A percentile compares a stretch with the other conserved stretches of the same genome.
Conservation (phyloP, 305 asterid species). For the Fraxinus dipetala region DNA sequence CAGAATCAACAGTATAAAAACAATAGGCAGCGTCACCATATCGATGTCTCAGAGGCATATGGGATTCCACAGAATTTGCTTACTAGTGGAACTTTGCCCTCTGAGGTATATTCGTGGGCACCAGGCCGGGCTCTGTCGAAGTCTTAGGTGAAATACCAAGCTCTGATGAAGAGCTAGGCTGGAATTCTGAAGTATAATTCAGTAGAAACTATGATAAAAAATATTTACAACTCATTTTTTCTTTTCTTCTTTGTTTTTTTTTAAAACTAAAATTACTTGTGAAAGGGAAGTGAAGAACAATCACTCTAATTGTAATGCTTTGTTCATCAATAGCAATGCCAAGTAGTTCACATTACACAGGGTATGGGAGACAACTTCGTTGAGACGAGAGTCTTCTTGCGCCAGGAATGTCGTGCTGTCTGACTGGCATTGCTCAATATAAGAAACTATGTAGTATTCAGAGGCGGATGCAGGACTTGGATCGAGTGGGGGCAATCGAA, state of each 20-base stretch:
- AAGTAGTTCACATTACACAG: not conserved
- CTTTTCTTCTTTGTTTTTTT: not conserved
- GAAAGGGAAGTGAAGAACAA: not conserved
- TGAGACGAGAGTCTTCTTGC: not conserved
- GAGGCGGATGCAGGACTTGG: not conserved
- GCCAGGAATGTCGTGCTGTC: not conserved
- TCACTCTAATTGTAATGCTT: not conserved
- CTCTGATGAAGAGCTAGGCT: not conserved
- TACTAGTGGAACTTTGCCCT: conserved; percentile 40
- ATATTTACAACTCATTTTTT: not conserved
- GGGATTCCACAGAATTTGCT: conserved; percentile 60
- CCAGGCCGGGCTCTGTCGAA: conserved; percentile 42
- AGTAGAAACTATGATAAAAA: not conserved
- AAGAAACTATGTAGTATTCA: not conserved
- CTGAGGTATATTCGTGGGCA: conserved; percentile 56
- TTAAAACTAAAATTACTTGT: not conserved
- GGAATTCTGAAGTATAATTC: not conserved
- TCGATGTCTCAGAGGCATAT: conserved; percentile 40
- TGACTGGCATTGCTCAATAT: not conserved
- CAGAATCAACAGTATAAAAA: conserved; percentile 42
- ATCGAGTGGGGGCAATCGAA: not conserved
- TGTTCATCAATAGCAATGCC: not conserved
- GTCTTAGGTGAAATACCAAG: conserved; percentile 19
- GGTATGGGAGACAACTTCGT: not conserved
- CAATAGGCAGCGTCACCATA: conserved; percentile 41